Percentiles rank a stretch among this genome's conserved stretches.
phyloP scores from a whole-genome alignment of 2,329 filamentous ascomycete species.

The Claviceps maximensis region DNA sequence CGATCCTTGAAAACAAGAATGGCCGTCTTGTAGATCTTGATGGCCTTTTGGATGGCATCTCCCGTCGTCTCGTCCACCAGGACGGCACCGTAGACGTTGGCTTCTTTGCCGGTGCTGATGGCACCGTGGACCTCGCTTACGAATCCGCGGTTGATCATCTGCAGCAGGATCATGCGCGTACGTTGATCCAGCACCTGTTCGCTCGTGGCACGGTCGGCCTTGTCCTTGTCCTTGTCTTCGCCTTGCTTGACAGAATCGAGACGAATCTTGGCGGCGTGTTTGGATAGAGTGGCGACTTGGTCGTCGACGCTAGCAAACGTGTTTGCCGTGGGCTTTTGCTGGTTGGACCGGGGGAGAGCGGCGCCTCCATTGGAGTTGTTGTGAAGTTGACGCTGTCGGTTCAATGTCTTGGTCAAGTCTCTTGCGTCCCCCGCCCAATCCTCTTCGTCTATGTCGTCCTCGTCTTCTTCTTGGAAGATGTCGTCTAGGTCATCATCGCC shows the following conservation, averaged over 20 bases:
- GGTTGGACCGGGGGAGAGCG: slow-evolving; percentile 57
- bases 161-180: slow-evolving; percentile 87
- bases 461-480: slow-evolving; percentile 23
- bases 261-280: slow-evolving; percentile 74
- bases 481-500: slow-evolving; percentile 27
- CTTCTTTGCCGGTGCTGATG: slow-evolving; percentile 92
- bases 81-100: slow-evolving; percentile 91
- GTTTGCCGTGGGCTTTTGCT: slow-evolving; percentile 68
- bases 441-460: slow-evolving; percentile 50
- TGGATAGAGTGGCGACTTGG: slow-evolving; percentile 71
- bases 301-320: slow-evolving; percentile 72
- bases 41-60: slow-evolving; percentile 59
- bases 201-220: slow-evolving; percentile 82
- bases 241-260: slow-evolving; percentile 51
- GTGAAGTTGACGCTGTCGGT: slow-evolving; percentile 62
- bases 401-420: slow-evolving; percentile 78
- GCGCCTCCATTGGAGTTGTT: slow-evolving; percentile 20
- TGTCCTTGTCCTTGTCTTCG: slow-evolving; percentile 57
- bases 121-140: slow-evolving; percentile 90
- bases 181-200: slow-evolving; percentile 91
- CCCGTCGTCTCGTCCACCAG: slow-evolving; percentile 41
- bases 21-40: slow-evolving; percentile 98
- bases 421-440: slow-evolving; percentile 45
- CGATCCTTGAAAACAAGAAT: slow-evolving; percentile 97
- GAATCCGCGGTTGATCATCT: slow-evolving; percentile 87